Base-by-base conservation (phyloP, 805 yeast genomes). In the Torulaspora indica region DNA sequence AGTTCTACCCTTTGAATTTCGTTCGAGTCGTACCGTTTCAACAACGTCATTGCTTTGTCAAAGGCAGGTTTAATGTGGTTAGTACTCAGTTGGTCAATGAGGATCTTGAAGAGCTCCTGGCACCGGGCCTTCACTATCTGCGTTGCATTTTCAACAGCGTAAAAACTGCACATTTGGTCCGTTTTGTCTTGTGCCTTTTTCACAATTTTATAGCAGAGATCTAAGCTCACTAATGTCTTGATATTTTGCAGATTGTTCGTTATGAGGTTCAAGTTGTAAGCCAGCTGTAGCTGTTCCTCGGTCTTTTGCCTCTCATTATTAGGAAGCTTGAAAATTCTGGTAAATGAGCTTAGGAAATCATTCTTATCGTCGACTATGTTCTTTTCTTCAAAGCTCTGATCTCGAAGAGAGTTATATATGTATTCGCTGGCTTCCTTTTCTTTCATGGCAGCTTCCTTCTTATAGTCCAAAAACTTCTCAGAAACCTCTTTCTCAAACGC, bases 41-140 rank as follows among this genome's bases (percentile, higher is more conserved):
- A 68, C 42, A 89, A 76, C 1, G 66, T 69, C 40, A 90, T 70
- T 0, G 98, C 97, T 54, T 79, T 83, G 32, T 79, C 81, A 61
- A 93, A 93, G 0, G 97, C 98, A 0, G 79, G 79, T 49, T 76
- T 75, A n/a, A 93, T 72, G 64, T 93, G 98, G n/a, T 76, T 70
- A 13, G 72, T 72, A 9, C 90, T 84, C 12, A 91, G 68, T 5
- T 77, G 68, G 1, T 74, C 75, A 6, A 91, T 65, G 39, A 85
- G 74, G 28, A 76, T 77, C 13, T 81, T 79, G 58, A 88, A 91
- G 1, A 89, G 71, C n/a, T 75, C 77, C 57, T 81, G 79, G 45
- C 78, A 67, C 42, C 51, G 56, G 28, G 37, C 47, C 45, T 51
- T 58, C 32, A 42, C 64, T 49, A 46, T 65, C 52, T 4, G 68